phyloP scores from a whole-genome alignment of 1,284 basidiomycete genomes.

The Lignosus rhinocerotis region DNA sequence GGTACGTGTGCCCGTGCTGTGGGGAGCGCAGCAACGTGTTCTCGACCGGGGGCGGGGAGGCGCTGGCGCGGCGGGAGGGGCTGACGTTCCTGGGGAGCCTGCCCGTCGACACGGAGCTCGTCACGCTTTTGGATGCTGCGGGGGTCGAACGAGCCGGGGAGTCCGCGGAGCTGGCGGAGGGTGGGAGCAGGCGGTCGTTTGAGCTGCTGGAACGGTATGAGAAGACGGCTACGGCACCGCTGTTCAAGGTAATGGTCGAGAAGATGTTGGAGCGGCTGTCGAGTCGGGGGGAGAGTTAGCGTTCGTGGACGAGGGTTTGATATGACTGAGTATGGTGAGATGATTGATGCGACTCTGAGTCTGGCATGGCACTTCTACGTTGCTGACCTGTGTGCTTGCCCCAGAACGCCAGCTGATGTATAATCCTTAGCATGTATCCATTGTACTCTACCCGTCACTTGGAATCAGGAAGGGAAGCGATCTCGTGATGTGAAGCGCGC shows the following conservation, averaged over 20 bases:
- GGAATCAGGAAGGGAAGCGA: conserved; percentile 3
- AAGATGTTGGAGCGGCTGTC: conserved; percentile 36
- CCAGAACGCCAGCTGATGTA: conserved; percentile 1
- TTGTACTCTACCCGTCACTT: conserved; percentile 1
- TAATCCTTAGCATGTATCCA: conserved; percentile 4
- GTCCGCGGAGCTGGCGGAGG: conserved; percentile 24
- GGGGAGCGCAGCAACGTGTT: conserved; percentile 95
- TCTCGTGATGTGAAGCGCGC: not conserved
- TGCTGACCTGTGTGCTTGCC: not conserved
- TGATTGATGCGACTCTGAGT: not conserved
- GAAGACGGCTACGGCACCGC: conserved; percentile 59
- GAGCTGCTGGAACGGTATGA: conserved; percentile 55
- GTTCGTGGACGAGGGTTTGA: not conserved
- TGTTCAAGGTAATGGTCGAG: conserved; percentile 58
- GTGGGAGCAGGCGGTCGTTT: conserved; percentile 37
- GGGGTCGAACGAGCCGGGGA: conserved; percentile 31
- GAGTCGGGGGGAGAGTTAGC: not conserved
- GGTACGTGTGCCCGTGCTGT: conserved; percentile 96
- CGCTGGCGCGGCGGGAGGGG: conserved; percentile 77
- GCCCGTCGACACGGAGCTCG: conserved; percentile 93
- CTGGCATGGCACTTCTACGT: not conserved
- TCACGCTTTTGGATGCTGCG: conserved; percentile 82
- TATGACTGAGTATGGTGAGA: conserved; percentile 2
- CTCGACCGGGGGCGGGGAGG: conserved; percentile 90
- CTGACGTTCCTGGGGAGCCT: conserved; percentile 86